A percentile compares a stretch with the other conserved stretches of the same genome.
These are phyloP conservation scores for Psilocybe sp. DNA, from an alignment of 768 basidiomycete genomes.

Conservation along the genomic window DNA sequence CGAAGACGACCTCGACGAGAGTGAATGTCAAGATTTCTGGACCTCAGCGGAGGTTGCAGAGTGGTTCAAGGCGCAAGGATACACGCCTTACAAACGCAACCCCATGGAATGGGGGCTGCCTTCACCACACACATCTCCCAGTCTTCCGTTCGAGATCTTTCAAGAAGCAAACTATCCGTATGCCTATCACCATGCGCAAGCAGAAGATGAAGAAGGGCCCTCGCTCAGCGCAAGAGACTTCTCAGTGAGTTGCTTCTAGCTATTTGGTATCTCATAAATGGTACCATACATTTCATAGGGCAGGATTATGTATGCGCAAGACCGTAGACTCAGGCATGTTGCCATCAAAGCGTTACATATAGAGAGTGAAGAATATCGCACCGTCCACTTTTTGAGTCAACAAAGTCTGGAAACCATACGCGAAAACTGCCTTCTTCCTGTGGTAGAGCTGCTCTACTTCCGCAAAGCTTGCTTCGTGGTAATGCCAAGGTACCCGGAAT, in stretches of 20 bases:
- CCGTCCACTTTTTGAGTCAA: conserved; percentile 15
- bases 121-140: neutral
- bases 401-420: conserved; percentile 3
- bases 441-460: conserved; percentile 19
- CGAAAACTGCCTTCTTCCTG: conserved; percentile 16
- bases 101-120: neutral
- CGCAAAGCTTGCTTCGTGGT: conserved; percentile 22
- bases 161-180: conserved; percentile 5
- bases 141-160: neutral
- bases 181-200: neutral
- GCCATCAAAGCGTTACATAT: conserved; percentile 21
- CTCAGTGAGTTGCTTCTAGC: neutral
- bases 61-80: too few species aligned
- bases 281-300: neutral
- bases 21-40: too few species aligned
- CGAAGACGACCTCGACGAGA: too few species aligned
- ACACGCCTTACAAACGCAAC: too few species aligned
- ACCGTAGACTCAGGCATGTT: conserved; percentile 19
- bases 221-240: neutral
- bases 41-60: too few species aligned
- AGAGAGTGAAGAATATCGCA: conserved; percentile 17
- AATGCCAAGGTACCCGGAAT: conserved; percentile 21
- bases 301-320: conserved; percentile 15
- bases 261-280: neutral
- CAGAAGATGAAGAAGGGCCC: too few species aligned